phyloP scores from a whole-genome alignment of 768 basidiomycete genomes.

The Nidularia pulvinata region DNA sequence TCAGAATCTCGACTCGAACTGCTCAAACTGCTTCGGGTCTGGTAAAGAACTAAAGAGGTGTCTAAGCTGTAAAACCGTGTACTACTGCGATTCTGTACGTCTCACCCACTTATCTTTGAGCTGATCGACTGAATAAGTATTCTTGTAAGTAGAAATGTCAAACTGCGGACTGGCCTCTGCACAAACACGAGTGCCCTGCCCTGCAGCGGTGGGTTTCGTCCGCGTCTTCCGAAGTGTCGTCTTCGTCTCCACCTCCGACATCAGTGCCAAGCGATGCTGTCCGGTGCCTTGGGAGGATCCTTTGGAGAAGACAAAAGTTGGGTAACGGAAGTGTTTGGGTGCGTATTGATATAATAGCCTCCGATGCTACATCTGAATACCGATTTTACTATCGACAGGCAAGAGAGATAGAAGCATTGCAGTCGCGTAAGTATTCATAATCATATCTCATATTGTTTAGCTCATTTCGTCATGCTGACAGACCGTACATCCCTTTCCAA shows the following conservation, averaged over 20 bases:
- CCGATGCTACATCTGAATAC: background rate
- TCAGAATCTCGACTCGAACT: slow-evolving; percentile 56
- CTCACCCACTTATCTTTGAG: slow-evolving; percentile 5
- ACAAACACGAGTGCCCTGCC: slow-evolving; percentile 79
- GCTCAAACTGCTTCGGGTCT: slow-evolving; percentile 63
- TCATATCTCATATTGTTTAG: background rate
- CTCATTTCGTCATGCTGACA: slow-evolving; percentile 15
- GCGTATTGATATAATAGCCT: slow-evolving; percentile 12
- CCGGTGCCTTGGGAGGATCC: slow-evolving; percentile 72
- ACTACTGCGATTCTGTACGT: slow-evolving; percentile 78
- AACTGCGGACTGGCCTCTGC: slow-evolving; percentile 68
- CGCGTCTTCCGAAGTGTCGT: slow-evolving; percentile 42
- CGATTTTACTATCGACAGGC: slow-evolving; percentile 32
- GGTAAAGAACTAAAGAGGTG: slow-evolving; percentile 62
- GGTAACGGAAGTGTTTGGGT: slow-evolving; percentile 62
- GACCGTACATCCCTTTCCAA: slow-evolving; percentile 53
- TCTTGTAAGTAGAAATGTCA: slow-evolving; percentile 56
- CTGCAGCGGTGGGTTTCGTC: slow-evolving; percentile 55
- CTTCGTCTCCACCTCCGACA: background rate
- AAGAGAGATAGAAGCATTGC: slow-evolving; percentile 64
- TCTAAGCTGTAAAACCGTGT: slow-evolving; percentile 63
- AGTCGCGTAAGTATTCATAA: slow-evolving; percentile 62
- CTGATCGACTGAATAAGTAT: slow-evolving; percentile 1
- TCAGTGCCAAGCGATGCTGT: slow-evolving; percentile 76
- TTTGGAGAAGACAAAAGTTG: slow-evolving; percentile 63